These are phyloP conservation scores for Hansfordia pulvinata DNA, from an alignment of 2,329 filamentous ascomycete genomes.

Conservation along the genomic window DNA sequence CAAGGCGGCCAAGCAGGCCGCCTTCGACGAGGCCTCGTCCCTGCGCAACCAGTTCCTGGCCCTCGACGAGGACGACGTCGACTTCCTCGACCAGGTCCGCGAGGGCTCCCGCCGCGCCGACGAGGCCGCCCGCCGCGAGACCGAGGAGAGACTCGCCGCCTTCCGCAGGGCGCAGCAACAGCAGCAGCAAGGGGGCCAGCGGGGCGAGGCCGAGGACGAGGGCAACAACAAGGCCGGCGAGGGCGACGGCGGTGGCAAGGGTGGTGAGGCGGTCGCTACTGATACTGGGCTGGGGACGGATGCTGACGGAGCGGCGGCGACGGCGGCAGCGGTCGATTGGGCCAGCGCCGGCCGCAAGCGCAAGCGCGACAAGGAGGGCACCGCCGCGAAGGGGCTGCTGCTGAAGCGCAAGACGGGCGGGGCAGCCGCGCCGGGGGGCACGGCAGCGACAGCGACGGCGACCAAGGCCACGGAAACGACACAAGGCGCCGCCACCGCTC, in stretches of 20 bases:
- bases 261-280: constrained; percentile 8
- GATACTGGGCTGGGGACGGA: constrained; percentile 13
- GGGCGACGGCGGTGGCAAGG: constrained; percentile 7
- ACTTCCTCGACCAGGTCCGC: constrained; percentile 52
- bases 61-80: constrained; percentile 67
- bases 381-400: constrained; percentile 16
- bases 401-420: constrained; percentile 4
- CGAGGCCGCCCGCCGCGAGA: constrained; percentile 37
- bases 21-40: constrained; percentile 60
- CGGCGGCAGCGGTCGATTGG: constrained; percentile 20
- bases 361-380: constrained; percentile 21
- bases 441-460: constrained; percentile 1
- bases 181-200: constrained; percentile 6
- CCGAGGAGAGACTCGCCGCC: constrained; percentile 37
- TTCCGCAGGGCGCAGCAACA: constrained; percentile 43
- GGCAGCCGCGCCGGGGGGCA: constrained; percentile 3
- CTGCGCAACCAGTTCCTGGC: constrained; percentile 67
- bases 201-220: constrained; percentile 3
- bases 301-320: constrained; percentile 12
- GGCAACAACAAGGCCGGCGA: constrained; percentile 6
- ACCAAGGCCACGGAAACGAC: constrained; percentile 1
- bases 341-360: constrained; percentile 20
- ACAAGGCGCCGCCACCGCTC: constrained; percentile 1
- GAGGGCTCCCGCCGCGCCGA: constrained; percentile 37
- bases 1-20: constrained; percentile 76